phyloP scores from a whole-genome alignment of 441 rosid genomes.

The Arabidopsis lyrata region DNA sequence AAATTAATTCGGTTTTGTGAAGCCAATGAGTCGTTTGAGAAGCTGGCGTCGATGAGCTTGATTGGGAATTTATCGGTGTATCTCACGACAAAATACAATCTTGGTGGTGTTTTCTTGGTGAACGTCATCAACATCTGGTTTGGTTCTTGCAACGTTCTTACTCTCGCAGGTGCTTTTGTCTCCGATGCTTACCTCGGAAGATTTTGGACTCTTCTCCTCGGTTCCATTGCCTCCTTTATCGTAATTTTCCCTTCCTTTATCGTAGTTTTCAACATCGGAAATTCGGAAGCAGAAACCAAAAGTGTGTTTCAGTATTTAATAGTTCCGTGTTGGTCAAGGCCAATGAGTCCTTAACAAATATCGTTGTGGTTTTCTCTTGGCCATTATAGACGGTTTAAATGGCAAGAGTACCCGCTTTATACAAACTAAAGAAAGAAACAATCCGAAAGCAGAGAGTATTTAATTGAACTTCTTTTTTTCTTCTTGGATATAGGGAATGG shows the following conservation, averaged over 20 bases:
- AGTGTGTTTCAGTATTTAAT: not conserved
- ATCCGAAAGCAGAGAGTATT: not conserved
- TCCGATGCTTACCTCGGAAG: constrained; percentile 63
- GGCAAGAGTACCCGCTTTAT: too few species aligned
- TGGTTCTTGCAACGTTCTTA: constrained; percentile 57
- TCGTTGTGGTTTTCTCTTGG: too few species aligned
- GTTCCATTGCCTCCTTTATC: constrained; percentile 55
- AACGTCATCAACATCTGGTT: constrained; percentile 56
- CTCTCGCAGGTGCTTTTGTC: constrained; percentile 63
- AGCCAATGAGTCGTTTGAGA: constrained; percentile 74
- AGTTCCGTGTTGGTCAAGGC: not conserved
- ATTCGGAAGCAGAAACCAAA: not conserved
- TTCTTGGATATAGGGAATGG: constrained; percentile 58
- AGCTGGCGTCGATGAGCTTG: constrained; percentile 66
- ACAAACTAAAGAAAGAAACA: too few species aligned
- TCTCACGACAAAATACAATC: constrained; percentile 55
- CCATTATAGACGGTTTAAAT: too few species aligned
- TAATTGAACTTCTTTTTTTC: not conserved
- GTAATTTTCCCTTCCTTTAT: constrained; percentile 39
- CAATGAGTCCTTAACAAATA: not conserved
- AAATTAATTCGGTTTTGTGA: constrained; percentile 13
- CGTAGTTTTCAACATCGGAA: not conserved
- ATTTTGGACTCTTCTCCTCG: constrained; percentile 55
- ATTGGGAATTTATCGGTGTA: constrained; percentile 56
- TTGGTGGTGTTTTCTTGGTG: constrained; percentile 56